A percentile compares a stretch with the other conserved stretches of the same genome.
phyloP scores from a whole-genome alignment of 2,329 filamentous ascomycete genomes.

The Chalaropsis ovoidea region DNA sequence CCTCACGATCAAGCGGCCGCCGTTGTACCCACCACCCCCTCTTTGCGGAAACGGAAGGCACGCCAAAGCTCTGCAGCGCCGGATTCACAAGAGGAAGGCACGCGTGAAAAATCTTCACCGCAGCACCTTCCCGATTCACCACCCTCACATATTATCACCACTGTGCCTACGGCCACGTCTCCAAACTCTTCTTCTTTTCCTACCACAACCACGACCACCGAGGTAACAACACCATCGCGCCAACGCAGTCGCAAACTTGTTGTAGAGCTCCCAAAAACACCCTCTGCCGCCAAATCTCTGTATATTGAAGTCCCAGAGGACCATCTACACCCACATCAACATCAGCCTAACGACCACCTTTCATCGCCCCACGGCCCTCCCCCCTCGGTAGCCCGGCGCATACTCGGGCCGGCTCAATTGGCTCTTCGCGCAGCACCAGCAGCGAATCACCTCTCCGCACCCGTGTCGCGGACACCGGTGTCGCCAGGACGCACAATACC shows the following conservation, averaged over 20 bases:
- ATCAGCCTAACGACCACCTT: not conserved
- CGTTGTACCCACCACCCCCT: not conserved
- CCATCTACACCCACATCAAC: not conserved
- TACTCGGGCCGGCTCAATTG: not conserved
- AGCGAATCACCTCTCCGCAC: not conserved
- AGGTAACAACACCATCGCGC: not conserved
- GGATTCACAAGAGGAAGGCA: not conserved
- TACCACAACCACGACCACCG: not conserved
- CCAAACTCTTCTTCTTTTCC: not conserved
- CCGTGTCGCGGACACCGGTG: not conserved
- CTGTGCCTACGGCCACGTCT: not conserved
- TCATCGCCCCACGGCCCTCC: not conserved
- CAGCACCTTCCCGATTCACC: not conserved
- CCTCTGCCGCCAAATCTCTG: not conserved
- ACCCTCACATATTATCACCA: not conserved
- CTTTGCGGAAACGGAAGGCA: not conserved
- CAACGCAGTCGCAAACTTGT: not conserved
- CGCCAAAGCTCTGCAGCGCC: not conserved
- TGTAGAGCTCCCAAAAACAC: slow-evolving; percentile 13
- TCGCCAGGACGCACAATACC: slow-evolving; percentile 26
- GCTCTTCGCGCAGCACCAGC: not conserved
- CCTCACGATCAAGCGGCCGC: not conserved
- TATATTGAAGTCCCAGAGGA: slow-evolving; percentile 8
- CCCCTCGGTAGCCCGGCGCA: not conserved
- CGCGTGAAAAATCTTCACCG: slow-evolving; percentile 10